Percentiles rank a stretch among this genome's conserved stretches.
Evolutionary conservation across 2,329 filamentous ascomycete genomes (phyloP).

Genomic region (Zymoseptoria passerinii): DNA sequence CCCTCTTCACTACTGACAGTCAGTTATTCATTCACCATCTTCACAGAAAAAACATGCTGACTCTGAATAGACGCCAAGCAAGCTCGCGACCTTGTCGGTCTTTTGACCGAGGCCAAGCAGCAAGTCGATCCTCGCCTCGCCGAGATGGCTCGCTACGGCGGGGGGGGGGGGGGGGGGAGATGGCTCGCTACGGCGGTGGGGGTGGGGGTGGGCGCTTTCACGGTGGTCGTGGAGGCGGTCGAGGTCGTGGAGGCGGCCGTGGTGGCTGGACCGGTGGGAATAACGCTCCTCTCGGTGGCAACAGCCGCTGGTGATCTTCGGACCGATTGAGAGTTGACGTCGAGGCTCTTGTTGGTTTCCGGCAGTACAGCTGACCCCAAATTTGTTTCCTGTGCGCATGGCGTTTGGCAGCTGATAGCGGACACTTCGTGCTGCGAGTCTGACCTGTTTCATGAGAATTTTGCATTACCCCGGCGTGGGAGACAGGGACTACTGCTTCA

Average conservation of each 20-base stretch:
- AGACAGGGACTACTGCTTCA: background rate
- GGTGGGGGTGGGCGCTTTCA: slow-evolving; percentile 47
- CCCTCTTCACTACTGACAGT: slow-evolving; percentile 99
- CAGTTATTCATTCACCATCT: slow-evolving; percentile 42
- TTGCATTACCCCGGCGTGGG: background rate
- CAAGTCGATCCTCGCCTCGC: slow-evolving; percentile 90
- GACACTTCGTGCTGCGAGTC: background rate
- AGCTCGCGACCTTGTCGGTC: slow-evolving; percentile 89
- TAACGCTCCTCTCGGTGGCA: slow-evolving; percentile 48
- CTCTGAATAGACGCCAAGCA: slow-evolving; percentile 41
- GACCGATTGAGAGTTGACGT: background rate
- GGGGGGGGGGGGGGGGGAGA: slow-evolving; percentile 64
- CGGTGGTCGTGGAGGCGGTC: slow-evolving; percentile 46
- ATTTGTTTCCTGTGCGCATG: background rate
- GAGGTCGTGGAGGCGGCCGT: slow-evolving; percentile 23
- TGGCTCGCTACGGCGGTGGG: slow-evolving; percentile 45
- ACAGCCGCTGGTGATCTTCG: slow-evolving; percentile 44
- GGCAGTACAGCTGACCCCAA: background rate
- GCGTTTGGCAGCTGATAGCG: background rate
- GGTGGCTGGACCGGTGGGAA: slow-evolving; percentile 50
- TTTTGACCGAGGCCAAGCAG: slow-evolving; percentile 95
- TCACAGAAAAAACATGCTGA: slow-evolving; percentile 26
- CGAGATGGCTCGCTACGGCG: slow-evolving; percentile 91
- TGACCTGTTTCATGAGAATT: background rate
- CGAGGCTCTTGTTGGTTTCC: background rate